Evolutionary conservation across 1,284 basidiomycete species (phyloP).

Genomic region (Boletus mariae): DNA sequence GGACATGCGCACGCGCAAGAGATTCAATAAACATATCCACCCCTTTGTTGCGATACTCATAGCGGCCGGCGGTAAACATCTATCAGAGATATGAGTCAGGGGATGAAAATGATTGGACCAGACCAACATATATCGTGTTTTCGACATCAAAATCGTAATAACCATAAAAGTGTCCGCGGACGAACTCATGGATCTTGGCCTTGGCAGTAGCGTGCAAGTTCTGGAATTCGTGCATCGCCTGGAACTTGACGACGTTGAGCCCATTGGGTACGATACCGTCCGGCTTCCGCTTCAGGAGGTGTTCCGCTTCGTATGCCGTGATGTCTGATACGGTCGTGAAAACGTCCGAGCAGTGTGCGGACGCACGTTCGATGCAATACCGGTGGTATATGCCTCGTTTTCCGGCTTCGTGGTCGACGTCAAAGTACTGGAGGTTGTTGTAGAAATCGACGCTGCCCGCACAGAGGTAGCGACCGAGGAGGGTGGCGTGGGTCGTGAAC

Average conservation of each 20-base stretch:
- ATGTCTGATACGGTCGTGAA: conserved; percentile 98
- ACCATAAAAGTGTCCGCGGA: conserved; percentile 97
- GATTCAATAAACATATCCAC: conserved; percentile 99
- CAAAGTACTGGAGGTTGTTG: conserved; percentile 99
- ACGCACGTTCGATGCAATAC: conserved; percentile 95
- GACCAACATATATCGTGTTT: conserved; percentile 86
- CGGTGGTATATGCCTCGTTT: conserved; percentile 92
- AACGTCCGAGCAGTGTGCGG: conserved; percentile 94
- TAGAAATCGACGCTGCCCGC: conserved; percentile 98
- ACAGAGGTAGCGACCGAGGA: conserved; percentile 96
- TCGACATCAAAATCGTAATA: conserved; percentile 95
- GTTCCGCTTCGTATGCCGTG: conserved; percentile 96
- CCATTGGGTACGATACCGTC: conserved; percentile 99
- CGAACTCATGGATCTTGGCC: conserved; percentile 96
- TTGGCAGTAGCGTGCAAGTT: conserved; percentile 92
- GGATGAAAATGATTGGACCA: background rate
- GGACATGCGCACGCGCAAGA: conserved; percentile 66
- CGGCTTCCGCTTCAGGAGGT: conserved; percentile 94
- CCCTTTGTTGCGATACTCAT: conserved; percentile 99
- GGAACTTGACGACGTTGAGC: conserved; percentile 95
- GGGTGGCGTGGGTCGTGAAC: conserved; percentile 97
- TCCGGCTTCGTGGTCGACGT: conserved; percentile 98
- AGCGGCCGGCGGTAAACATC: conserved; percentile 98
- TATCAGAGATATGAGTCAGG: conserved; percentile 24
- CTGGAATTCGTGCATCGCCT: conserved; percentile 95